Evolutionary conservation across 176 grass and related monocot genomes (phyloP).

Genomic region (Aegilops umbellulata): DNA sequence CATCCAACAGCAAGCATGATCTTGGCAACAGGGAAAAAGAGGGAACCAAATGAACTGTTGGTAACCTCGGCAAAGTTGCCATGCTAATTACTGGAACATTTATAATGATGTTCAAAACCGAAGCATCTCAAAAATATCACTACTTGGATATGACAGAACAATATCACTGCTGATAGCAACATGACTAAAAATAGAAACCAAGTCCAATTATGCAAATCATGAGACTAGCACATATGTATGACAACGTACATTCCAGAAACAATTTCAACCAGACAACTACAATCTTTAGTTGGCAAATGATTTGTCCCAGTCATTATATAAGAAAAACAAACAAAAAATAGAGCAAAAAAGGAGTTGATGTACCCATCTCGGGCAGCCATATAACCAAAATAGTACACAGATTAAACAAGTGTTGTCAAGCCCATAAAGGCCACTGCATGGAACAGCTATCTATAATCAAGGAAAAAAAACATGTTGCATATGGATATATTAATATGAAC

Average conservation of each 20-base stretch:
- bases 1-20: constrained; percentile 26
- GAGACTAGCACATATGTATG: background rate
- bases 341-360: background rate
- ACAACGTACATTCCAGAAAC: background rate
- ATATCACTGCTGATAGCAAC: background rate
- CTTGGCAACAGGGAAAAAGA: constrained; percentile 57
- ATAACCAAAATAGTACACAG: background rate
- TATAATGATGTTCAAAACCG: background rate
- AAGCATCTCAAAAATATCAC: background rate
- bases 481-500: constrained; percentile 20
- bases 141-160: background rate
- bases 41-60: constrained; percentile 51
- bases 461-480: background rate
- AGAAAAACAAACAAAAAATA: background rate
- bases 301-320: background rate
- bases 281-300: background rate
- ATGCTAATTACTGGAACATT: background rate
- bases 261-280: background rate
- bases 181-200: background rate
- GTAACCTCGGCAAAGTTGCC: constrained; percentile 56
- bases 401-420: background rate
- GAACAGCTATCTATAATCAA: constrained; percentile 10
- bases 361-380: background rate
- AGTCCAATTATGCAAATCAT: background rate
- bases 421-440: background rate